Percentiles rank a stretch among this genome's conserved stretches.
Conservation (phyloP, 257 asterid species). For the Solanum appendiculatum region DNA sequence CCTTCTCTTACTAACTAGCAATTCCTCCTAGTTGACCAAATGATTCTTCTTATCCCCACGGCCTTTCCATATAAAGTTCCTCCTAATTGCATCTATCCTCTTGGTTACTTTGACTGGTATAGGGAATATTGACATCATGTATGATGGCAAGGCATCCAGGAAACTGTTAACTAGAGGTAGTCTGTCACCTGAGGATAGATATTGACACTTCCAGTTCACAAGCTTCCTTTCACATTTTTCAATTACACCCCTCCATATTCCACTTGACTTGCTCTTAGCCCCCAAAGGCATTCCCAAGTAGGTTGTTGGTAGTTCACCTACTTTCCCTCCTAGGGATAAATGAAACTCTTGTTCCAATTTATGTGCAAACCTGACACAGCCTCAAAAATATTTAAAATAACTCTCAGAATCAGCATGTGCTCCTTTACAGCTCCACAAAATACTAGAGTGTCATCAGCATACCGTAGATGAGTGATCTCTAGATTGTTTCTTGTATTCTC, state of each 20-base stretch:
- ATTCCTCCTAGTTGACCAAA: too few relatives aligned
- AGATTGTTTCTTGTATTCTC: neutral
- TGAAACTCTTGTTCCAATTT: neutral
- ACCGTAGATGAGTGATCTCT: neutral
- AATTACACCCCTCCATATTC: neutral
- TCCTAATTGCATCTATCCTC: too few relatives aligned
- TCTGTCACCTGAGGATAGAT: too few relatives aligned
- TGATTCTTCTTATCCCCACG: too few relatives aligned
- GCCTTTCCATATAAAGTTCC: too few relatives aligned
- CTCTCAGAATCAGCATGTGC: neutral
- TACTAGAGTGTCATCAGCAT: neutral
- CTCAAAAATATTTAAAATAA: neutral
- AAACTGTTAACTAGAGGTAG: too few relatives aligned
- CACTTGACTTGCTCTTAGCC: neutral
- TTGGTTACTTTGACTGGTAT: too few relatives aligned
- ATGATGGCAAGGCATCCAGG: too few relatives aligned
- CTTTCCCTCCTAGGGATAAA: neutral
- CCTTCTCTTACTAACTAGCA: too few relatives aligned
- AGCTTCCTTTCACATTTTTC: neutral
- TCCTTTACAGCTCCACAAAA: neutral
- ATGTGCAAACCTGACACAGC: neutral
- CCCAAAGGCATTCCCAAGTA: neutral
- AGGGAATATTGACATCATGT: too few relatives aligned
- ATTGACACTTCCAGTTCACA: neutral
- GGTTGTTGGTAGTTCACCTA: neutral